phyloP scores from a whole-genome alignment of 164 flowering plant genomes.

The Platanus orientalis region DNA sequence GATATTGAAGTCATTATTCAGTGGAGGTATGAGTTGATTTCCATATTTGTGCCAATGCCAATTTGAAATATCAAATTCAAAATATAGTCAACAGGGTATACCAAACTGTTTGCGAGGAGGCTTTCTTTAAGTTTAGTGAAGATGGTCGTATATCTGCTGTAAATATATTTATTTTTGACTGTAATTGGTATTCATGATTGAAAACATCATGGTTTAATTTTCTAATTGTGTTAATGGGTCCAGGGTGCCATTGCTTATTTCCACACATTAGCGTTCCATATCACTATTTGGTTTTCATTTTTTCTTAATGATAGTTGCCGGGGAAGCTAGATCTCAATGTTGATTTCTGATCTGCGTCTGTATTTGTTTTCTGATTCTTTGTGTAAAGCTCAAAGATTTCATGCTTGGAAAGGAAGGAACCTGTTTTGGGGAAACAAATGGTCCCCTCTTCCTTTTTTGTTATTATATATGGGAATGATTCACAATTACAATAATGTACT shows the following conservation, averaged over 20 bases:
- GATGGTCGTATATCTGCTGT: too few species aligned
- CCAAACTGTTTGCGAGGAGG: too few species aligned
- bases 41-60: neutral
- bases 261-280: neutral
- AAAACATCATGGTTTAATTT: neutral
- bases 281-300: neutral
- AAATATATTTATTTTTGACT: neutral
- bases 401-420: too few species aligned
- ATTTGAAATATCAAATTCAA: neutral
- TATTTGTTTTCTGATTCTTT: too few species aligned
- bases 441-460: too few species aligned
- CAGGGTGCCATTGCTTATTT: neutral
- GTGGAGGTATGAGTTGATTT: constrained; percentile 69
- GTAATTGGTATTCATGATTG: neutral
- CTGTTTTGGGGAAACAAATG: too few species aligned
- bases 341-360: too few species aligned
- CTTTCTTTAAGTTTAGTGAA: too few species aligned
- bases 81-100: too few species aligned
- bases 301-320: neutral
- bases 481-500: too few species aligned
- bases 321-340: neutral
- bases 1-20: constrained; percentile 86
- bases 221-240: neutral
- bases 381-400: too few species aligned
- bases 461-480: too few species aligned